Percentiles rank a stretch among this genome's conserved stretches.
phyloP scores from a whole-genome alignment of 371 early-diverging fungal species.

The Apophysomyces variabilis region DNA sequence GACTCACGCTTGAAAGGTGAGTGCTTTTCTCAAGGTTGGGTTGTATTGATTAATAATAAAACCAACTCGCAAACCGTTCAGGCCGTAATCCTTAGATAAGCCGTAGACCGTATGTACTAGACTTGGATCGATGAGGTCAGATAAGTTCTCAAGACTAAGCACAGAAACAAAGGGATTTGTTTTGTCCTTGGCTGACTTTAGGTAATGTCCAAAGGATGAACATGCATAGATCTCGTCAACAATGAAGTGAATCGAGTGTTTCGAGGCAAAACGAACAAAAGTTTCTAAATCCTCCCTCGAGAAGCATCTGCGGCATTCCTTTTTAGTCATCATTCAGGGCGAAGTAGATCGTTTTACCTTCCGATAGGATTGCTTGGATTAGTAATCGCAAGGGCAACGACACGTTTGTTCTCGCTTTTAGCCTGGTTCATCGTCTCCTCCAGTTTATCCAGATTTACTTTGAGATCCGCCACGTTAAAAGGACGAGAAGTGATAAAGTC shows the following conservation, averaged over 20 bases:
- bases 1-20: conserved; percentile 46
- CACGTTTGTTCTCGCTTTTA: conserved; percentile 31
- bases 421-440: conserved; percentile 47
- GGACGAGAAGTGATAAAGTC: conserved; percentile 35
- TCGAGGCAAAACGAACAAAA: conserved; percentile 63
- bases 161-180: conserved; percentile 58
- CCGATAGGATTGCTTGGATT: conserved; percentile 76
- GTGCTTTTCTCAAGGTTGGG: conserved; percentile 38
- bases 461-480: conserved; percentile 19
- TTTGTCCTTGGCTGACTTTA: conserved; percentile 19
- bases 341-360: conserved; percentile 27
- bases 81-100: conserved; percentile 78
- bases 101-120: conserved; percentile 76
- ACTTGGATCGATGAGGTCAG: conserved; percentile 62
- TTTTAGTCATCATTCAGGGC: background rate
- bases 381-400: conserved; percentile 63
- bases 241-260: conserved; percentile 69
- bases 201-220: conserved; percentile 58
- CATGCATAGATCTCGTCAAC: conserved; percentile 87
- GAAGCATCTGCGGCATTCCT: conserved; percentile 42
- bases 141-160: conserved; percentile 56
- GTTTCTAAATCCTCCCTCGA: conserved; percentile 55
- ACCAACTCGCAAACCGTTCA: conserved; percentile 75
- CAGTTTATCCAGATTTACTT: conserved; percentile 42
- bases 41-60: conserved; percentile 71